Evolutionary conservation across 768 basidiomycete species (phyloP).

Genomic region (Rhodocollybia butyracea): DNA sequence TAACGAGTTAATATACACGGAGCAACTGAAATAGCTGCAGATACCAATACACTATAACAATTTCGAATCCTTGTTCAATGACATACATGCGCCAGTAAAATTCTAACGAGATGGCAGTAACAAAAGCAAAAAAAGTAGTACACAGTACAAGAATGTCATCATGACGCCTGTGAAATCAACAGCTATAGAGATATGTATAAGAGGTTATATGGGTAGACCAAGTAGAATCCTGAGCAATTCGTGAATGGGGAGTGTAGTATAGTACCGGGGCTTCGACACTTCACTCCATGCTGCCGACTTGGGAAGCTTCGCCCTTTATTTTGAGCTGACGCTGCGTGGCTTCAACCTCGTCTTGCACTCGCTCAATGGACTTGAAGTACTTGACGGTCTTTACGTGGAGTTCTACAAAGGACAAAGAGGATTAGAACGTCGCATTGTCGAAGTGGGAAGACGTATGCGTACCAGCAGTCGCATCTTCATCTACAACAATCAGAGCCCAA

Average conservation of each 20-base stretch:
- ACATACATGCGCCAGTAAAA: background rate
- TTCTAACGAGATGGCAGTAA: background rate
- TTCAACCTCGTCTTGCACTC: conserved; percentile 83
- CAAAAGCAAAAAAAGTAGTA: background rate
- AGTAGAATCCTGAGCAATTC: background rate
- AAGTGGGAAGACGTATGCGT: conserved; percentile 14
- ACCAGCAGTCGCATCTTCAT: conserved; percentile 86
- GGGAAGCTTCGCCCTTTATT: conserved; percentile 30
- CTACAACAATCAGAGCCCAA: conserved; percentile 86
- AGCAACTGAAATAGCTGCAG: no score
- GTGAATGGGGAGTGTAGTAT: background rate
- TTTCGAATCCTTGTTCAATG: no score
- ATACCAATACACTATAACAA: no score
- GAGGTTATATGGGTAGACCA: no score
- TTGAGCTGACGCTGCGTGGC: conserved; percentile 48
- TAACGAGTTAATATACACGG: no score
- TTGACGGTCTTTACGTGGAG: conserved; percentile 88
- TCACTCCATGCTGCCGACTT: conserved; percentile 46
- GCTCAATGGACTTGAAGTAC: conserved; percentile 89
- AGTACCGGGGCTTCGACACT: background rate
- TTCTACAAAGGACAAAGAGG: conserved; percentile 39
- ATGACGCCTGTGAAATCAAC: background rate
- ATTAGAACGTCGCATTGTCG: background rate
- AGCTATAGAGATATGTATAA: no score
- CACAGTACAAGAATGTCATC: background rate